These are phyloP conservation scores for Cladophialophora psammophila DNA, from an alignment of 2,329 filamentous ascomycete genomes.

Conservation along the genomic window DNA sequence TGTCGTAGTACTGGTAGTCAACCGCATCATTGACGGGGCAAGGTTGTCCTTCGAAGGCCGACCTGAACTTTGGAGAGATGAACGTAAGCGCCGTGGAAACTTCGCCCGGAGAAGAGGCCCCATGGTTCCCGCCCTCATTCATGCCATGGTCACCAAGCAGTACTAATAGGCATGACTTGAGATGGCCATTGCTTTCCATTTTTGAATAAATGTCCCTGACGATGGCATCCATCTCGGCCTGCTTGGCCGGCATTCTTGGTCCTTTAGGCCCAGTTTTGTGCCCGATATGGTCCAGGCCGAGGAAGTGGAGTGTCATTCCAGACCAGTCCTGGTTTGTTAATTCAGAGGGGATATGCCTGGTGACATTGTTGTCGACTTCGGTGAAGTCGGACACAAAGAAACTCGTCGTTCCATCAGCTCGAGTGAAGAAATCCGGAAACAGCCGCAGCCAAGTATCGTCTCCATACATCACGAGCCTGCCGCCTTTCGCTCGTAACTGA, in stretches of 20 bases:
- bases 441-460: slow-evolving; percentile 99
- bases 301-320: slow-evolving; percentile 91
- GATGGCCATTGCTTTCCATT: slow-evolving; percentile 73
- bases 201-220: slow-evolving; percentile 77
- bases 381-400: slow-evolving; percentile 99
- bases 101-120: slow-evolving; percentile 90
- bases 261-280: slow-evolving; percentile 92
- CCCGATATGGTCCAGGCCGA: slow-evolving; percentile 95
- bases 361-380: slow-evolving; percentile 97
- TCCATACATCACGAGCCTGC: slow-evolving; percentile 90
- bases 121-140: slow-evolving; percentile 98
- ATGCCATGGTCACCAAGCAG: slow-evolving; percentile 97
- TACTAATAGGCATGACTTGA: slow-evolving; percentile 80
- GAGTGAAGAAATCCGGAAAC: slow-evolving; percentile 86
- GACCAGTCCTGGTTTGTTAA: slow-evolving; percentile 83
- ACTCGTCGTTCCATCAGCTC: slow-evolving; percentile 90
- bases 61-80: slow-evolving; percentile 79
- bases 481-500: slow-evolving; percentile 79
- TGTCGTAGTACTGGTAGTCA: slow-evolving; percentile 83
- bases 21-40: slow-evolving; percentile 60
- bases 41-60: slow-evolving; percentile 54
- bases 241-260: slow-evolving; percentile 90
- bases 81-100: slow-evolving; percentile 93
- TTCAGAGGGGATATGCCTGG: slow-evolving; percentile 82
- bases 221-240: slow-evolving; percentile 89